These are phyloP conservation scores for Drechslerella coelobrocha DNA, from an alignment of 2,329 filamentous ascomycete genomes.

Conservation along the genomic window DNA sequence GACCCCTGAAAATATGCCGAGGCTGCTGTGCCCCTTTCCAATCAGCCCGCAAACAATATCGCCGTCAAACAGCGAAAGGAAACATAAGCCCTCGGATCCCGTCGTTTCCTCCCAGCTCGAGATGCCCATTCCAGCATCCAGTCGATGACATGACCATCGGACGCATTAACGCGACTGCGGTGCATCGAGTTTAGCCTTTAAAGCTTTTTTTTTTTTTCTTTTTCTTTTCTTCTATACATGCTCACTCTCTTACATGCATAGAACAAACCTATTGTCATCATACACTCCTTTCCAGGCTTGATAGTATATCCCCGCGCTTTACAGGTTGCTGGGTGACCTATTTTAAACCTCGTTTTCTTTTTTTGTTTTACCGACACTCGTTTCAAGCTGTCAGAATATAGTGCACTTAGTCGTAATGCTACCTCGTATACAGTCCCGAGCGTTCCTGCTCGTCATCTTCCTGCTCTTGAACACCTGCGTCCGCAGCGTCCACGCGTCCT, in stretches of 20 bases:
- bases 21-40: slow-evolving; percentile 25
- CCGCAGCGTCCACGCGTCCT: slow-evolving; percentile 17
- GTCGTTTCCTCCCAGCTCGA: background rate
- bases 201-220: too few species aligned
- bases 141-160: background rate
- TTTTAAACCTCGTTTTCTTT: background rate
- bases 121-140: background rate
- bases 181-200: background rate
- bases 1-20: slow-evolving; percentile 20
- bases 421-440: slow-evolving; percentile 14
- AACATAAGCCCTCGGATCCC: background rate
- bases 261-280: background rate
- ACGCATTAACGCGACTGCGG: background rate
- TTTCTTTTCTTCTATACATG: background rate
- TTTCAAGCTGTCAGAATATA: background rate
- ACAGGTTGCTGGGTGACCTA: slow-evolving; percentile 1
- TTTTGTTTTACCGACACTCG: background rate
- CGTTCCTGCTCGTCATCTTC: slow-evolving; percentile 23
- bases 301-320: background rate
- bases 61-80: slow-evolving; percentile 2
- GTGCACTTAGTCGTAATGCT: slow-evolving; percentile 18
- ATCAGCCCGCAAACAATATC: slow-evolving; percentile 21
- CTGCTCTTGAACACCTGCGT: slow-evolving; percentile 25
- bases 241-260: background rate
- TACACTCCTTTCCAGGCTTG: background rate